Conservation (phyloP, 306 rosid genomes). For the Lathyrus tuberosus region DNA sequence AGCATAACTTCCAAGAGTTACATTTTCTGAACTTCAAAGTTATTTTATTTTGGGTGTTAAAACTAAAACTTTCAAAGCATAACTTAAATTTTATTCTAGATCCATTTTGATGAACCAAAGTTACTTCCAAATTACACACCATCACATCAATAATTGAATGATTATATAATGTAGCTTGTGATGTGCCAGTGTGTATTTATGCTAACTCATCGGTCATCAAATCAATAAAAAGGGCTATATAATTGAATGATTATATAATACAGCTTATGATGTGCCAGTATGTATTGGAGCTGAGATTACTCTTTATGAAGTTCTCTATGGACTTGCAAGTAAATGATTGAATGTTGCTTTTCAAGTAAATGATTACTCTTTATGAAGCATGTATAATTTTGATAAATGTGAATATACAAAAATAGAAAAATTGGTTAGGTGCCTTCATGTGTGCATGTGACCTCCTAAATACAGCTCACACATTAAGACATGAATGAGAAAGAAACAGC, state of each 20-base stretch:
- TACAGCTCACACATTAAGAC: conserved; percentile 24
- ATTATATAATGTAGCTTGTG: neutral
- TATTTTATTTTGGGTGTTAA: neutral
- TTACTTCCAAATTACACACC: neutral
- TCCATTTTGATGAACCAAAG: neutral
- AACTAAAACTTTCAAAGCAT: too few relatives aligned
- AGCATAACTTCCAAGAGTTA: neutral
- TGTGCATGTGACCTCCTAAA: conserved; percentile 33
- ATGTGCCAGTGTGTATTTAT: neutral
- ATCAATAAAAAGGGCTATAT: neutral
- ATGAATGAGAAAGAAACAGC: conserved; percentile 46
- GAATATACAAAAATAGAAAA: conserved; percentile 16
- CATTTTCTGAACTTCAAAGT: neutral
- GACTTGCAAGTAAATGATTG: conserved; percentile 5
- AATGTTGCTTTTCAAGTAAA: conserved; percentile 33
- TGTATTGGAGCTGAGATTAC: neutral
- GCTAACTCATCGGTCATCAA: neutral
- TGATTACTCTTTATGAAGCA: conserved; percentile 24
- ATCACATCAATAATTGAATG: conserved; percentile 6
- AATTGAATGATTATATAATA: neutral
- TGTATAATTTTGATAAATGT: conserved; percentile 21
- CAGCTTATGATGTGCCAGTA: neutral
- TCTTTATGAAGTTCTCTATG: neutral
- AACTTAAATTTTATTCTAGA: neutral
- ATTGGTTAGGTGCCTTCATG: conserved; percentile 15